Evolutionary conservation across 345 rosid species (phyloP).

Genomic region (Excoecaria agallocha): DNA sequence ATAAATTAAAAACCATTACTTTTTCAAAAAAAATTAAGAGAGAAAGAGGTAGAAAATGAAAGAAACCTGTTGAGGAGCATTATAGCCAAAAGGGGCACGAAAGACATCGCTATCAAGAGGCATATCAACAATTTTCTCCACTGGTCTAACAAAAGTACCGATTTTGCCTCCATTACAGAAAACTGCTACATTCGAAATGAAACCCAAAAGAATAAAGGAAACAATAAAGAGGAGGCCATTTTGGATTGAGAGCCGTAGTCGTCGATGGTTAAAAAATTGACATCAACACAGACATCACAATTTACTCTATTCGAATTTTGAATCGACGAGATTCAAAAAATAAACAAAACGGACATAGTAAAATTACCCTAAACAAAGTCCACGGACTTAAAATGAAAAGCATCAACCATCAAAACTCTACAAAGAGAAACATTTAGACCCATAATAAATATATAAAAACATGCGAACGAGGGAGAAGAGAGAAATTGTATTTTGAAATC

Average conservation of each 20-base stretch:
- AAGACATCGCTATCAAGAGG: slow-evolving; percentile 78
- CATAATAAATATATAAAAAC: not conserved
- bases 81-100: slow-evolving; percentile 58
- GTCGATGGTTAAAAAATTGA: too few species aligned
- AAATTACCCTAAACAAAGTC: not conserved
- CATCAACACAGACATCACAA: too few species aligned
- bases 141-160: slow-evolving; percentile 53
- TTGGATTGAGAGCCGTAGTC: too few species aligned
- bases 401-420: not conserved
- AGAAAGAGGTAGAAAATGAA: not conserved
- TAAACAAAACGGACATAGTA: not conserved
- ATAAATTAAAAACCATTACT: not conserved
- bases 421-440: not conserved
- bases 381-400: not conserved
- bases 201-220: slow-evolving; percentile 31
- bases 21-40: not conserved
- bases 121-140: slow-evolving; percentile 57
- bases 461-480: too few species aligned
- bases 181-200: slow-evolving; percentile 39
- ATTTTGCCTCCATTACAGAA: slow-evolving; percentile 68
- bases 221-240: slow-evolving; percentile 13
- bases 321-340: too few species aligned
- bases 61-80: slow-evolving; percentile 89
- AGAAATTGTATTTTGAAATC: not conserved
- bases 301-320: too few species aligned